Percentiles rank a stretch among this genome's conserved stretches.
Evolutionary conservation across 2,329 filamentous ascomycete species (phyloP).

Genomic region (Xylariaceae sp.): DNA sequence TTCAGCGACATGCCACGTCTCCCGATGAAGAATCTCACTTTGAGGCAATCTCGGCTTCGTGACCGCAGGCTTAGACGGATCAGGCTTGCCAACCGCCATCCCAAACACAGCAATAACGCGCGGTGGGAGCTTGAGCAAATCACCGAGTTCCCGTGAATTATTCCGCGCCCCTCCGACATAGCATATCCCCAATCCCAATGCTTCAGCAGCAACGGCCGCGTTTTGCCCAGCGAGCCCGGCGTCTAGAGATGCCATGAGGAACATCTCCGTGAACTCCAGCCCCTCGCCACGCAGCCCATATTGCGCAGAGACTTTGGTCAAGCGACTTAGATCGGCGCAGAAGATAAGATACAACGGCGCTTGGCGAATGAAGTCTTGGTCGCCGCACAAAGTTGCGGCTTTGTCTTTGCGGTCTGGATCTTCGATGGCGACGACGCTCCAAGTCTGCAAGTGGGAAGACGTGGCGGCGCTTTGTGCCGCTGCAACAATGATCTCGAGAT

Average conservation of each 20-base stretch:
- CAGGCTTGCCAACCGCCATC: constrained; percentile 28
- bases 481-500: constrained; percentile 30
- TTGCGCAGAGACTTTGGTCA: constrained; percentile 23
- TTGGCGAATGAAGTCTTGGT: constrained; percentile 32
- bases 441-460: constrained; percentile 35
- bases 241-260: constrained; percentile 33
- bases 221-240: constrained; percentile 33
- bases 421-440: constrained; percentile 31
- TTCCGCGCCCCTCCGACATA: constrained; percentile 34
- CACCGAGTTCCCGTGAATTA: constrained; percentile 26
- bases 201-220: constrained; percentile 28
- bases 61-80: constrained; percentile 19
- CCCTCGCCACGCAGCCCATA: constrained; percentile 21
- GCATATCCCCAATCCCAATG: constrained; percentile 32
- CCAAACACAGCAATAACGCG: constrained; percentile 33
- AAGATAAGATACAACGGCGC: constrained; percentile 35
- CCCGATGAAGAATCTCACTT: constrained; percentile 28
- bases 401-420: constrained; percentile 26
- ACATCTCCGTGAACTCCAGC: constrained; percentile 33
- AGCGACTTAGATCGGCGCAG: constrained; percentile 33
- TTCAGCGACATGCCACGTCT: constrained; percentile 22
- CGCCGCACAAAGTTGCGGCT: constrained; percentile 26
- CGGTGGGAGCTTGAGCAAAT: constrained; percentile 27
- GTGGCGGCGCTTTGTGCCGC: constrained; percentile 35
- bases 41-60: constrained; percentile 31